Evolutionary conservation across 106 monocot genomes (phyloP), one percentile per base, ranked within the genome.

Genomic region (Allium cepa): DNA sequence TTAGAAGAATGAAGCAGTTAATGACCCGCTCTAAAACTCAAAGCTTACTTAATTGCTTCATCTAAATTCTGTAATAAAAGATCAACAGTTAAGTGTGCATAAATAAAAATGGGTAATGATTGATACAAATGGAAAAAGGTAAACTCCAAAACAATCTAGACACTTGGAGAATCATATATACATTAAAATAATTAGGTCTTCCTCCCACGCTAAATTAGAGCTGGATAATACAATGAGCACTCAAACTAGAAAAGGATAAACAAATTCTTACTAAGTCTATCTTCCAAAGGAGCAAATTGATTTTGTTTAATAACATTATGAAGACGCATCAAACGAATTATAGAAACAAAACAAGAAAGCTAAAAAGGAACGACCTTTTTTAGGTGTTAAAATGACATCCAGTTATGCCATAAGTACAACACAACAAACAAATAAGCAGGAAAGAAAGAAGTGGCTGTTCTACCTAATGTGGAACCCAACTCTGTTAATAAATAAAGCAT

Each of bases 401-500:
- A 36, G 3, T 56, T 68, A 56, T 46, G 56, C 56, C 56, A 56
- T 55, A 56, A 27, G 4, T 22, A 56, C 36, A 56, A 56, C 68
- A 56, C 26, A 55, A 55, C 56, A 68, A 68, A 56, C 17, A 22
- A 47, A 68, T 8, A 55, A 56, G 56, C 10, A 56, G 28, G 14
- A 55, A 68, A 46, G 10, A 55, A 8, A 56, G 45, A 55, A 56
- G 7, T 22, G 45, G 28, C 15, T 45, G 47, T 36, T 56, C 68
- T 68, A 68, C 55, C 68, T 53, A 68, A 56, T 36, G 12, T 53
- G 56, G 15, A 68, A 68, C 28, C 56, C 8, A 68, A 14, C 8
- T 14, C 3, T 22, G 14, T 10, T 47, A 63, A 50, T 11, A 50
- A 55, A 11, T 26, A 16, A 17, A n/a, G 52, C 12, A 51, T 26